A percentile compares a stretch with the other conserved stretches of the same genome.
Conservation (phyloP, 2,329 filamentous ascomycete species). For the Eutypella sp. region DNA sequence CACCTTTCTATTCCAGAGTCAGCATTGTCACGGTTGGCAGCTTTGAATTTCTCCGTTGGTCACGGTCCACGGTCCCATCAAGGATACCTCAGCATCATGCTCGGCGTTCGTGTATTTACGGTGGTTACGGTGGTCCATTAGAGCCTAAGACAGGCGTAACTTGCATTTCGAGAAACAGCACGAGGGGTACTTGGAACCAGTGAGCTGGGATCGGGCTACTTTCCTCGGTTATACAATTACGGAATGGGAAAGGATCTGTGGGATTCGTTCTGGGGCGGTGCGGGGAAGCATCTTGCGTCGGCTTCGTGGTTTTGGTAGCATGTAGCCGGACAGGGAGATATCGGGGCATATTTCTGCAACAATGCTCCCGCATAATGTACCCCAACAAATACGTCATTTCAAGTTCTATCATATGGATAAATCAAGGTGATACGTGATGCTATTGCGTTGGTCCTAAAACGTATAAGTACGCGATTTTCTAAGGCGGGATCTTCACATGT, state of each 20-base stretch:
- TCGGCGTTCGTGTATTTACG: slow-evolving; percentile 18
- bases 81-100: slow-evolving; percentile 25
- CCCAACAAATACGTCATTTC: not conserved
- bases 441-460: too few species aligned
- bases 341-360: not conserved
- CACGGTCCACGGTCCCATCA: slow-evolving; percentile 10
- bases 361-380: not conserved
- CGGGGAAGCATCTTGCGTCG: not conserved
- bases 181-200: too few species aligned
- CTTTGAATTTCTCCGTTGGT: slow-evolving; percentile 11
- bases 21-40: slow-evolving; percentile 8
- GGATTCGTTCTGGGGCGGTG: not conserved
- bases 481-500: not conserved
- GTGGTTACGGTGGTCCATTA: slow-evolving; percentile 8
- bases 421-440: too few species aligned
- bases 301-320: not conserved
- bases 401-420: too few species aligned
- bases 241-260: not conserved
- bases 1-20: slow-evolving; percentile 12
- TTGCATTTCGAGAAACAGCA: too few species aligned
- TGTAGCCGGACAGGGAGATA: not conserved
- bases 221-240: not conserved
- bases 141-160: too few species aligned
- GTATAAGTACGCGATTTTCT: too few species aligned
- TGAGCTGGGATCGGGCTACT: not conserved